Percentiles rank a stretch among this genome's conserved stretches.
phyloP scores from a whole-genome alignment of 139 green algal genomes.

The Pseudopediastrum boryanum region DNA sequence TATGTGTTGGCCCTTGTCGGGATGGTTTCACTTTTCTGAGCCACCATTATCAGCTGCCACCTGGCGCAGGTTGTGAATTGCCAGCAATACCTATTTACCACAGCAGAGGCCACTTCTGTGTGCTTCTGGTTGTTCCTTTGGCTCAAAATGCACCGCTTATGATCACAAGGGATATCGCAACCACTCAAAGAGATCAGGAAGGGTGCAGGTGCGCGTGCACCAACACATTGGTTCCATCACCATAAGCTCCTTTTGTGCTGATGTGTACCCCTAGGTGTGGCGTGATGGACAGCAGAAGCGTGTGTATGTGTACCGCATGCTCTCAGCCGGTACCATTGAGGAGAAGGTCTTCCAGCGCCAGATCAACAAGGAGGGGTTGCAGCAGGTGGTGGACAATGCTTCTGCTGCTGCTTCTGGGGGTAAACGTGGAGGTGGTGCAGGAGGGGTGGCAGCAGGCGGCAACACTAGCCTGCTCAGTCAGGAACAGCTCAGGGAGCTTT shows the following conservation, averaged over 20 bases:
- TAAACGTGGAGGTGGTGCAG: conserved; percentile 31
- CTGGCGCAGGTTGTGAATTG: no score
- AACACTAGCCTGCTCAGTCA: conserved; percentile 74
- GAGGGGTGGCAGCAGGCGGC: conserved; percentile 37
- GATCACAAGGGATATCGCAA: no score
- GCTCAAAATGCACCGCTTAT: no score
- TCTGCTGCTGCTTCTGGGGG: conserved; percentile 3
- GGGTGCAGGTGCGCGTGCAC: no score
- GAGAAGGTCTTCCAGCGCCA: conserved; percentile 90
- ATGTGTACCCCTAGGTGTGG: conserved; percentile 79
- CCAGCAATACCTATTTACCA: no score
- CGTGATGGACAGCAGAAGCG: conserved; percentile 96
- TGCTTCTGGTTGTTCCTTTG: no score
- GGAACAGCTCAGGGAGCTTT: conserved; percentile 95
- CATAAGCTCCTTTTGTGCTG: not conserved
- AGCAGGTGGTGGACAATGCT: conserved; percentile 60
- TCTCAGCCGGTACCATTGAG: conserved; percentile 95
- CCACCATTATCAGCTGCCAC: no score
- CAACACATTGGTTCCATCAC: not conserved
- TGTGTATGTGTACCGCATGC: conserved; percentile 97
- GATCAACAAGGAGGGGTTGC: conserved; percentile 71
- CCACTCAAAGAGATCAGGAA: no score
- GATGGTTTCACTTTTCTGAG: no score
- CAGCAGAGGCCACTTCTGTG: no score
- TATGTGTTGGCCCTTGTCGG: no score